Conservation (phyloP, 1,139 yeast species). For the Candida sanyaensis region DNA sequence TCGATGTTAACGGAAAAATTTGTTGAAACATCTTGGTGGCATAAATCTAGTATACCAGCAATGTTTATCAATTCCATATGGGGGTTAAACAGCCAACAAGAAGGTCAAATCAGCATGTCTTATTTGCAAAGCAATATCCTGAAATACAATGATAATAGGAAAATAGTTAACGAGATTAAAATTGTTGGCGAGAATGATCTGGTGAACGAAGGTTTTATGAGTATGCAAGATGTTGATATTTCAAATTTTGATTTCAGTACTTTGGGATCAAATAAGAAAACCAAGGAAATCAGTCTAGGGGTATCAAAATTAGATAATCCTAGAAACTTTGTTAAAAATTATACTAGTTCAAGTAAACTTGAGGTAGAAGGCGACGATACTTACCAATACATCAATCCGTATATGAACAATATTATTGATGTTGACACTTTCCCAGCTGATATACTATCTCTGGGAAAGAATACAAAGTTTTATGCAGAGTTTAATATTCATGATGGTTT, state of each 20-base stretch:
- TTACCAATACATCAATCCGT: slow-evolving; percentile 20
- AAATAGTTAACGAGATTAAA: slow-evolving; percentile 36
- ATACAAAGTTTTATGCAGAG: slow-evolving; percentile 26
- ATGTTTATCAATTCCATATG: slow-evolving; percentile 38
- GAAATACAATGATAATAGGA: slow-evolving; percentile 28
- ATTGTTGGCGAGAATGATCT: slow-evolving; percentile 14
- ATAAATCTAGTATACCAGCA: slow-evolving; percentile 31
- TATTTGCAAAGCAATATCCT: slow-evolving; percentile 32
- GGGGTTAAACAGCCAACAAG: slow-evolving; percentile 35
- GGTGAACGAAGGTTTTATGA: not conserved
- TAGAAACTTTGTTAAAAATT: slow-evolving; percentile 16
- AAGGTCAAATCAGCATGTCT: slow-evolving; percentile 29
- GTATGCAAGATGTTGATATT: slow-evolving; percentile 17
- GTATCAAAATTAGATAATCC: slow-evolving; percentile 1
- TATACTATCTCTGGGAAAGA: slow-evolving; percentile 14
- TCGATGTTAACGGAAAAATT: slow-evolving; percentile 17
- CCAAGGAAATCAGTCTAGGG: slow-evolving; percentile 15
- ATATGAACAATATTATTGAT: slow-evolving; percentile 23
- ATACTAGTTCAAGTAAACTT: slow-evolving; percentile 2
- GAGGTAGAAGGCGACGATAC: slow-evolving; percentile 16
- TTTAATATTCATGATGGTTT: slow-evolving; percentile 50
- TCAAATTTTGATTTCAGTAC: slow-evolving; percentile 12
- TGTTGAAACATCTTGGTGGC: slow-evolving; percentile 41
- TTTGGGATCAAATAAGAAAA: not conserved
- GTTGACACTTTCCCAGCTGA: slow-evolving; percentile 37